Evolutionary conservation across 768 basidiomycete genomes (phyloP).

Genomic region (Hericium rajendrae): DNA sequence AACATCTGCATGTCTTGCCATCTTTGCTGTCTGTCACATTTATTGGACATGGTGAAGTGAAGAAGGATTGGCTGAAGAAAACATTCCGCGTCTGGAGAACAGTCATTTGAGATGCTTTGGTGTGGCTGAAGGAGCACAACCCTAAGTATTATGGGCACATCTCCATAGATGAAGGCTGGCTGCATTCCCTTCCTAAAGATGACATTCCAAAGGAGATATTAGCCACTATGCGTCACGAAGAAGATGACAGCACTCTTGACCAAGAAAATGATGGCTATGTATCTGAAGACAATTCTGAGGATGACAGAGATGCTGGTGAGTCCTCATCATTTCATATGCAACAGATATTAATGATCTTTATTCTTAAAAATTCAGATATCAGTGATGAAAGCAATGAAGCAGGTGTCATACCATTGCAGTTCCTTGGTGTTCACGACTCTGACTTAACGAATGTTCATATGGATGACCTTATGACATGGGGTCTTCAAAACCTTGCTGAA

Average conservation of each 20-base stretch:
- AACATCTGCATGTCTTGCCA: slow-evolving; percentile 16
- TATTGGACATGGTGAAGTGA: slow-evolving; percentile 21
- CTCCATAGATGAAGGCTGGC: slow-evolving; percentile 12
- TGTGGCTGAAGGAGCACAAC: slow-evolving; percentile 30
- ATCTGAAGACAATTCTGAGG: no score
- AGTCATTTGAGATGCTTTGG: slow-evolving; percentile 22
- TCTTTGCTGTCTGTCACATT: slow-evolving; percentile 27
- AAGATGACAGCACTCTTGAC: no score
- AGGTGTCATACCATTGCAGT: slow-evolving; percentile 24
- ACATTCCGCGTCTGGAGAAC: slow-evolving; percentile 26
- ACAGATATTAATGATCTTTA: no score
- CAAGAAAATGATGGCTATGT: no score
- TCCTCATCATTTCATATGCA: no score
- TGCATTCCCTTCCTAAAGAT: slow-evolving; percentile 23
- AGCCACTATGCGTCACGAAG: slow-evolving; percentile 10
- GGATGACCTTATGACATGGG: slow-evolving; percentile 18
- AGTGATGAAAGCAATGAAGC: no score
- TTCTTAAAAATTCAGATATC: no score
- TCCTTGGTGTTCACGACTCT: slow-evolving; percentile 19
- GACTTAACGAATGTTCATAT: slow-evolving; percentile 18
- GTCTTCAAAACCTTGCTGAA: slow-evolving; percentile 17
- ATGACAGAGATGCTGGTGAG: no score
- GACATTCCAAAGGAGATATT: slow-evolving; percentile 24
- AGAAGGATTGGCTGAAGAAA: slow-evolving; percentile 19
- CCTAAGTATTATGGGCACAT: slow-evolving; percentile 22